Conservation (phyloP, 257 asterid species). For the Nicotiana benthamiana region DNA sequence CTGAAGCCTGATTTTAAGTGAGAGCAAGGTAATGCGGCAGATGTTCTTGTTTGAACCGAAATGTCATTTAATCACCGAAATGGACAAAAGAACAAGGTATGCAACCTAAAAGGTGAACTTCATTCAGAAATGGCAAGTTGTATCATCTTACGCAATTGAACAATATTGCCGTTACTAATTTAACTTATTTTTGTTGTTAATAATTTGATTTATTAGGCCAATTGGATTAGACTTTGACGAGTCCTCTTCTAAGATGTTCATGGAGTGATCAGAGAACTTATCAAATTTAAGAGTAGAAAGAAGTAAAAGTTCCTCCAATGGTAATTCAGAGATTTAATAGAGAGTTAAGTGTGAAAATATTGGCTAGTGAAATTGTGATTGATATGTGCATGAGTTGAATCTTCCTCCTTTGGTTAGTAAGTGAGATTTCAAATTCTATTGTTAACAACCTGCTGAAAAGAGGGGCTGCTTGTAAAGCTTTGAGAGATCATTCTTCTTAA, state of each 20-base stretch:
- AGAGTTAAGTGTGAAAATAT: not conserved
- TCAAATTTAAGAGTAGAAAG: not conserved
- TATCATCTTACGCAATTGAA: not conserved
- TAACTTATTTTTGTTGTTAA: not conserved
- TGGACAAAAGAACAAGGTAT: not conserved
- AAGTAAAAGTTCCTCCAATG: not conserved
- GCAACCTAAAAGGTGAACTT: not conserved
- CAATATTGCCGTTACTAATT: not conserved
- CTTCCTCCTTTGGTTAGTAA: not conserved
- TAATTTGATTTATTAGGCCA: not conserved
- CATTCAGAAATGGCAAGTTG: not conserved
- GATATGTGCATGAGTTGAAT: not conserved
- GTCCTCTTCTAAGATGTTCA: not conserved
- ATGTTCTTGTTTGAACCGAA: not conserved
- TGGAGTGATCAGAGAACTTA: not conserved
- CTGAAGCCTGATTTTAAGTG: not conserved
- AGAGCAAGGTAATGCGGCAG: not conserved
- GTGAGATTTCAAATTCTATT: not conserved
- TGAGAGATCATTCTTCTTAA: not conserved
- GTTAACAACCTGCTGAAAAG: not conserved
- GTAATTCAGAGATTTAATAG: not conserved
- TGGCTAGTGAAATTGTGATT: not conserved
- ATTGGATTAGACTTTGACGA: not conserved
- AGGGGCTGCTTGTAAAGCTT: not conserved
- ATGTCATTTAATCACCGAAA: not conserved